phyloP scores from a whole-genome alignment of 805 yeast species.

The Kluyveromyces siamensis region DNA sequence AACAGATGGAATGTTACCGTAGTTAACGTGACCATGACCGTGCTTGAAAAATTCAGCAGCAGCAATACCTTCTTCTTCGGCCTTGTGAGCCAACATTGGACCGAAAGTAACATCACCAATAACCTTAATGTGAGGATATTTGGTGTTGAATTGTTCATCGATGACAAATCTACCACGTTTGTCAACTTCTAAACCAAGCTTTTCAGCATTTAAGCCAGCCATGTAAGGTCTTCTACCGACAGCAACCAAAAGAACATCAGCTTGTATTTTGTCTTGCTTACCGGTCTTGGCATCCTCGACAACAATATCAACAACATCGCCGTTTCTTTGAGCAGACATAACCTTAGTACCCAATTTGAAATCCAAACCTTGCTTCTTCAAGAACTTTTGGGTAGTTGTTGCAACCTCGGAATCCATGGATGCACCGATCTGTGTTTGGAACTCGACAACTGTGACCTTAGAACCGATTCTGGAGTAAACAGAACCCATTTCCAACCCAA shows the following conservation, averaged over 20 bases:
- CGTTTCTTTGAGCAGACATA: slow-evolving; percentile 74
- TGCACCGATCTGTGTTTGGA: slow-evolving; percentile 86
- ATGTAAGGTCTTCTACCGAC: slow-evolving; percentile 98
- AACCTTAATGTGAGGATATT: slow-evolving; percentile 86
- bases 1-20: slow-evolving; percentile 94
- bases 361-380: slow-evolving; percentile 90
- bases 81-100: slow-evolving; percentile 99
- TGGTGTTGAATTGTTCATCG: slow-evolving; percentile 88
- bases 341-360: slow-evolving; percentile 93
- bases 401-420: slow-evolving; percentile 97
- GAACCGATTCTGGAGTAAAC: slow-evolving; percentile 94
- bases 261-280: slow-evolving; percentile 65
- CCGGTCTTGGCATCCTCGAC: slow-evolving; percentile 87
- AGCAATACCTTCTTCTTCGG: slow-evolving; percentile 99
- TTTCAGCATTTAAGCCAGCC: slow-evolving; percentile 80
- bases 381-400: slow-evolving; percentile 77
- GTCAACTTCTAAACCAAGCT: slow-evolving; percentile 83
- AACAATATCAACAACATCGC: slow-evolving; percentile 78
- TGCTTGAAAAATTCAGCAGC: slow-evolving; percentile 89
- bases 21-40: slow-evolving; percentile 97
- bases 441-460: slow-evolving; percentile 91
- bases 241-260: slow-evolving; percentile 92
- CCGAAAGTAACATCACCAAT: slow-evolving; percentile 99
- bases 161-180: slow-evolving; percentile 89
- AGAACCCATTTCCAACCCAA: slow-evolving; percentile 98